Evolutionary conservation across 139 green algal genomes (phyloP).

Genomic region (Chlorella sp.): DNA sequence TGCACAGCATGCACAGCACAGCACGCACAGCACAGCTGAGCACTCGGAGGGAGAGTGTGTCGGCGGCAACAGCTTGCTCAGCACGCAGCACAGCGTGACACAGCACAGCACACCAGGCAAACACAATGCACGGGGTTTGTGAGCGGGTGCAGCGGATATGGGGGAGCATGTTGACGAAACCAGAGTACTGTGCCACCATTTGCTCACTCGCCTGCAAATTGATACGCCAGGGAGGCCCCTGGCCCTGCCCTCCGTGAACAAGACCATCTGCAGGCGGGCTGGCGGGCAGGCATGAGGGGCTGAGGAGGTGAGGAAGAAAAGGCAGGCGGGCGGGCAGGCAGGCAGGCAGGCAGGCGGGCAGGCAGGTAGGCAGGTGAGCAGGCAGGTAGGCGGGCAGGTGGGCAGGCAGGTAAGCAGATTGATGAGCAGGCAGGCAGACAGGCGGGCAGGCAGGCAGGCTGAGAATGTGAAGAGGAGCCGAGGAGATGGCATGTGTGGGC

Average conservation of each 20-base stretch:
- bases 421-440: too few species aligned
- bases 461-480: too few species aligned
- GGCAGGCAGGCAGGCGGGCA: not conserved
- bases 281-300: not conserved
- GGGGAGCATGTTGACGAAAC: too few species aligned
- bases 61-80: too few species aligned
- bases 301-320: not conserved
- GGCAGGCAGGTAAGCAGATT: too few species aligned
- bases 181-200: too few species aligned
- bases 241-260: not conserved
- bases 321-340: not conserved
- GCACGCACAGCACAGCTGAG: not conserved
- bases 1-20: not conserved
- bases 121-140: not conserved
- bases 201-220: constrained; percentile 10
- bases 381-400: too few species aligned
- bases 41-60: too few species aligned
- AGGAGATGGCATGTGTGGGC: too few species aligned
- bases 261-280: not conserved
- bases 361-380: too few species aligned
- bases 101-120: not conserved
- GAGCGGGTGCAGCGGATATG: not conserved
- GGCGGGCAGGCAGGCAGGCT: too few species aligned
- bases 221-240: not conserved
- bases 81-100: not conserved